These are phyloP conservation scores for Euptelea pleiosperma DNA, from an alignment of 164 flowering plant species.

Conservation along the genomic window DNA sequence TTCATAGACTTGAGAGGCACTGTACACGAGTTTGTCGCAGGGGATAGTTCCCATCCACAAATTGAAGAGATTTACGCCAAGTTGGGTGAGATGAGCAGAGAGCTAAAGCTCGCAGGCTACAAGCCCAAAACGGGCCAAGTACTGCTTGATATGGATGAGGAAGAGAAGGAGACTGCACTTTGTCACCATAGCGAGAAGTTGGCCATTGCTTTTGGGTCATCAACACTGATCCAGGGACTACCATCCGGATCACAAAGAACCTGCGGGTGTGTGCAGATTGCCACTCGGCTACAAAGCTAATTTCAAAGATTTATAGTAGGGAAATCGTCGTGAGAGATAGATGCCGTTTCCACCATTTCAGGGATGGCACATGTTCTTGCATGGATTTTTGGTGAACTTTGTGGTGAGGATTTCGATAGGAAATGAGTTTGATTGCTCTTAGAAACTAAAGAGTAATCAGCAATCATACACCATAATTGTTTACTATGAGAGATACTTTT, in stretches of 20 bases:
- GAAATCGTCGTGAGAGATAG: conserved; percentile 25
- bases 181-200: conserved; percentile 25
- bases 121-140: conserved; percentile 16
- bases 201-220: conserved; percentile 32
- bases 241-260: conserved; percentile 31
- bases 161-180: conserved; percentile 28
- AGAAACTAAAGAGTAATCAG: too few species aligned
- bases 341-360: conserved; percentile 25
- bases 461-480: too few species aligned
- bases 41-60: conserved; percentile 20
- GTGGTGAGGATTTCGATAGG: too few species aligned
- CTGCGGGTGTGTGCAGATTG: conserved; percentile 28
- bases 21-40: conserved; percentile 25
- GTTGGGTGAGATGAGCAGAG: conserved; percentile 15
- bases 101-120: conserved; percentile 19
- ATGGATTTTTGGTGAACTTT: conserved; percentile 26
- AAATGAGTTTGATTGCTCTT: too few species aligned
- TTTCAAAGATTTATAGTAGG: conserved; percentile 18
- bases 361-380: conserved; percentile 22
- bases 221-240: conserved; percentile 14
- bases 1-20: conserved; percentile 18
- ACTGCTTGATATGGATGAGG: conserved; percentile 26
- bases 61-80: conserved; percentile 13
- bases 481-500: too few species aligned
- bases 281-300: conserved; percentile 20